These are phyloP conservation scores for Talaromyces pinophilus DNA, from an alignment of 2,329 filamentous ascomycete species.

Conservation along the genomic window DNA sequence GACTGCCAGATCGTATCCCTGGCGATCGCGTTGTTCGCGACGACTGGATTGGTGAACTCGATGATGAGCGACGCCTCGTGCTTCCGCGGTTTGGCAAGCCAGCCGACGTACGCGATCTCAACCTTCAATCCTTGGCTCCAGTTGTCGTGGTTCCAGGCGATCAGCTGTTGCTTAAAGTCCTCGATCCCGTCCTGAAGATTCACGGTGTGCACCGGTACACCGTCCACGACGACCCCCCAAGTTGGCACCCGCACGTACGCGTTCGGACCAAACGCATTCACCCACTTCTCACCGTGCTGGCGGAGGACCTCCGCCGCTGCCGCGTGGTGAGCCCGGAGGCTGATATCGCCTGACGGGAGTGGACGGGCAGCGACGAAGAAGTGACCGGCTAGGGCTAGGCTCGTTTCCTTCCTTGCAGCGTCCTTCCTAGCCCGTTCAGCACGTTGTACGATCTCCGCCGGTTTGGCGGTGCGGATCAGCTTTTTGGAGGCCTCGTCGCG, in stretches of 20 bases:
- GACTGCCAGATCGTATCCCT: background rate
- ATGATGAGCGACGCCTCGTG: background rate
- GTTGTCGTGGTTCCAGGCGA: background rate
- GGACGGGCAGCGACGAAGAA: no score
- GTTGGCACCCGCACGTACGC: background rate
- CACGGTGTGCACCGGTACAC: background rate
- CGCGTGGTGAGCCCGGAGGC: background rate
- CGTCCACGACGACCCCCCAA: background rate
- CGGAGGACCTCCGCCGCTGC: background rate
- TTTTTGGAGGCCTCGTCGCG: no score
- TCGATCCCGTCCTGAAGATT: background rate
- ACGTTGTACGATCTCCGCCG: no score
- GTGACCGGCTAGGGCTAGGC: no score
- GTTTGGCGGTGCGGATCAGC: no score
- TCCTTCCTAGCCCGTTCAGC: no score
- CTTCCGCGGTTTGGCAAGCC: background rate
- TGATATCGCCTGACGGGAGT: background rate
- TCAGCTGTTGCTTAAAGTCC: background rate
- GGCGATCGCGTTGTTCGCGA: background rate
- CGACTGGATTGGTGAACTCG: background rate
- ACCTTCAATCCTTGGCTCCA: background rate
- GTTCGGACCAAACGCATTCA: background rate
- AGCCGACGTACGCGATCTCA: background rate
- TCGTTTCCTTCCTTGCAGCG: no score
- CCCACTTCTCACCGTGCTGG: background rate